Base-by-base conservation (phyloP, 352 stramenopile species). In the Phytopythium ostracodes region DNA sequence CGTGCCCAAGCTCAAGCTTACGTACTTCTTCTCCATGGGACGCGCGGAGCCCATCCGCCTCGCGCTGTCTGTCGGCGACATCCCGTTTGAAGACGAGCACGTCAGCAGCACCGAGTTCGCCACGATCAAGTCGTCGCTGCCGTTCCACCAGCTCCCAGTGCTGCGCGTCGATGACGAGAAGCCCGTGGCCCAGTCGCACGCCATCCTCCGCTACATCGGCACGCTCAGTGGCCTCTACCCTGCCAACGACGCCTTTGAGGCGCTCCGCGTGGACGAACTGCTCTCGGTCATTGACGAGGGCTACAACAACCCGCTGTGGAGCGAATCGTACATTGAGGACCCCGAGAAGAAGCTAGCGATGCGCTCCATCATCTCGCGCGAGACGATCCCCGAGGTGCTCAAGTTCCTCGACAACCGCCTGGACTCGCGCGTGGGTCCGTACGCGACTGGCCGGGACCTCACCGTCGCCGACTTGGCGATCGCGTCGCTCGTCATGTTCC, bases 181-280 rank as follows among this genome's bases (percentile, higher is more conserved):
- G 5, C 53, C 68, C 18, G 63, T 89, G 49, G 72, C 70, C 4
- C 80, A 94, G 63, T 73, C 72, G 3, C 53, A 72, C 24, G 72
- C 76, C 18, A 83, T 92, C 47, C 56, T 91, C 10, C 75, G 80
- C 2, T 92, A 89, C 50, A 79, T 68, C 40, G 85, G 85, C 6
- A 86, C 71, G 7, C 66, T 90, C 27, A 56, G 60, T 6, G 65
- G 64, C 0, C 62, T 89, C 1, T 89, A 88, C 40, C 71, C 77
- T 12, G 27, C 59, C 6, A 72, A 53, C 36, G 52, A 86, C 49
- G 43, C 51, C 14, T 42, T 75, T 12, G 52, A 70, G 15, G 64
- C 69, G 7, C 59, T 73, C 1, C 65, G 65, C 27, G 65, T 81
- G 6, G 75, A 89, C 47, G 78, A 84, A 42, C 66, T 86, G 47